Percentiles rank a stretch among this genome's conserved stretches.
These are phyloP conservation scores for Bidens hawaiensis DNA, from an alignment of 140 eudicot species.

Conservation along the genomic window DNA sequence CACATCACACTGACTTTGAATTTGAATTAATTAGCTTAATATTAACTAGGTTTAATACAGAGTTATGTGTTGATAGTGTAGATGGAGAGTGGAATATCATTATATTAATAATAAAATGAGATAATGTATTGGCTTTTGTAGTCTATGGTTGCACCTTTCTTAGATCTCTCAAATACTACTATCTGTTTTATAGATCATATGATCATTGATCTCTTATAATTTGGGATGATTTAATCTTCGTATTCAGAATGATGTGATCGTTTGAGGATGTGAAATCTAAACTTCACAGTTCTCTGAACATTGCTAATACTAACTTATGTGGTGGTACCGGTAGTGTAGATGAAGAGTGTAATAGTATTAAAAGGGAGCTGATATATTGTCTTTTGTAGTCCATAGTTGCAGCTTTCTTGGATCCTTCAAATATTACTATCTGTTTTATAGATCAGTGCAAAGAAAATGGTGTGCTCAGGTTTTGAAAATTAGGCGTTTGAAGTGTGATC, in stretches of 20 bases:
- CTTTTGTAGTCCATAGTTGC: not conserved
- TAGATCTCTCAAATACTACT: not conserved
- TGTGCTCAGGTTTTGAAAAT: not conserved
- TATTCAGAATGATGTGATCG: no score
- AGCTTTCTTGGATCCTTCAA: not conserved
- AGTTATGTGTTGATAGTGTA: not conserved
- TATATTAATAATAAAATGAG: not conserved
- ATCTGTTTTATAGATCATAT: not conserved
- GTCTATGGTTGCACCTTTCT: not conserved
- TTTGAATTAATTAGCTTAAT: not conserved
- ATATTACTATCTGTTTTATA: not conserved
- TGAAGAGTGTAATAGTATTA: no score
- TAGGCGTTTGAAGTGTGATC: not conserved
- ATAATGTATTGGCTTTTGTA: not conserved
- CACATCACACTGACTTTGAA: not conserved
- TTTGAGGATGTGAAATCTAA: no score
- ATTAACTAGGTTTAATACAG: not conserved
- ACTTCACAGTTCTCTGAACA: no score
- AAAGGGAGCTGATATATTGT: not conserved
- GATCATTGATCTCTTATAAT: no score
- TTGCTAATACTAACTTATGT: not conserved
- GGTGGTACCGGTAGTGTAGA: not conserved
- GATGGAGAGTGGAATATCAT: no score
- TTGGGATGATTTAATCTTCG: no score
- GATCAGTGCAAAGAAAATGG: constrained; percentile 9